These are phyloP conservation scores for Oryza longistaminata DNA, from an alignment of 176 grass and related monocot species.

Conservation along the genomic window DNA sequence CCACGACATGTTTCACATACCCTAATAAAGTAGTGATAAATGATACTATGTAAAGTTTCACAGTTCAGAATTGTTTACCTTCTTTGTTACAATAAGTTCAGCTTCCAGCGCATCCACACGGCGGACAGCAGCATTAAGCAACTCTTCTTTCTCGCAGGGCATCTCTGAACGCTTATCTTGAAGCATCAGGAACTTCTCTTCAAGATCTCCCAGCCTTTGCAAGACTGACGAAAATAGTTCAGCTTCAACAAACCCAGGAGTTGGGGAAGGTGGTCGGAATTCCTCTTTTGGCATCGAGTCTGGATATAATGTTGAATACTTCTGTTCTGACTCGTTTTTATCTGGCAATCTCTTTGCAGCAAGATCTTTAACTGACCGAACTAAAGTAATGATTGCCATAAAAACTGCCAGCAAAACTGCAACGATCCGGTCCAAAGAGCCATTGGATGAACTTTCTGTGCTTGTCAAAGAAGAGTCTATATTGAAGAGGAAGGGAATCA, in stretches of 20 bases:
- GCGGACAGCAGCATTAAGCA: slow-evolving; percentile 85
- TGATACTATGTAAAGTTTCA: neutral
- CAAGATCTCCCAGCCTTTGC: slow-evolving; percentile 77
- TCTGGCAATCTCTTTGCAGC: slow-evolving; percentile 49
- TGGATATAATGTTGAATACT: slow-evolving; percentile 24
- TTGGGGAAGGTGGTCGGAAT: slow-evolving; percentile 71
- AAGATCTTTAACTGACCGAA: slow-evolving; percentile 49
- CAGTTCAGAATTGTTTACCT: slow-evolving; percentile 49
- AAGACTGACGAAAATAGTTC: slow-evolving; percentile 64
- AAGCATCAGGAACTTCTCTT: slow-evolving; percentile 83
- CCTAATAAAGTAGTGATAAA: neutral
- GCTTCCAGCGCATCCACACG: slow-evolving; percentile 98
- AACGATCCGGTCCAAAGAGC: slow-evolving; percentile 35
- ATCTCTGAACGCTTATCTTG: slow-evolving; percentile 87
- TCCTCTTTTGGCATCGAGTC: slow-evolving; percentile 54
- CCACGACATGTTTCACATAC: neutral
- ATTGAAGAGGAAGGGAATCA: slow-evolving; percentile 20
- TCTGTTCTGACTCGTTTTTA: slow-evolving; percentile 40
- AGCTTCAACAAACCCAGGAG: slow-evolving; percentile 59
- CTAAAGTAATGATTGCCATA: slow-evolving; percentile 48
- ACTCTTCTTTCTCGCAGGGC: slow-evolving; percentile 95
- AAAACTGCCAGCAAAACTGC: slow-evolving; percentile 50
- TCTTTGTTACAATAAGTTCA: slow-evolving; percentile 97
- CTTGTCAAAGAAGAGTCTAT: slow-evolving; percentile 37
- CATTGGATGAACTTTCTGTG: slow-evolving; percentile 14